Conservation (phyloP, 768 basidiomycete genomes). For the Ramaria sp. region DNA sequence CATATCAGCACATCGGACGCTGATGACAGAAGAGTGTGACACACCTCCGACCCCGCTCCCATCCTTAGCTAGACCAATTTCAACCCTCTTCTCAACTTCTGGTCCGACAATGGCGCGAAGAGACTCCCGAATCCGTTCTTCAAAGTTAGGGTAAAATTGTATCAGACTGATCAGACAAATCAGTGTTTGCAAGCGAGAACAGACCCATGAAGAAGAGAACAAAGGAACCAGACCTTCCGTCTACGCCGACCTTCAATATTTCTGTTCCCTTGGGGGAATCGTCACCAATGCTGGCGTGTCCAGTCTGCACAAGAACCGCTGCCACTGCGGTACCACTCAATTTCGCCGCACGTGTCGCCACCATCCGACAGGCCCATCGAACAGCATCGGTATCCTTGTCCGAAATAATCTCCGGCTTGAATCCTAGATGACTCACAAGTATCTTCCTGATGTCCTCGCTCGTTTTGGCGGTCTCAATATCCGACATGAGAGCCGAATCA, state of each 20-base stretch:
- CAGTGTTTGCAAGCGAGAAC: not conserved
- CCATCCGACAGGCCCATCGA: slow-evolving; percentile 65
- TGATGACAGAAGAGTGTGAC: slow-evolving; percentile 16
- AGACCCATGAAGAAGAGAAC: not conserved
- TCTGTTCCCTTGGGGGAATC: slow-evolving; percentile 30
- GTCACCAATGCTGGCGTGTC: slow-evolving; percentile 43
- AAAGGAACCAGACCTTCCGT: slow-evolving; percentile 59
- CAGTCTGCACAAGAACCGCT: slow-evolving; percentile 74
- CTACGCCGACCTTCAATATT: slow-evolving; percentile 75
- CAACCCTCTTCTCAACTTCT: slow-evolving; percentile 67
- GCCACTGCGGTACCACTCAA: slow-evolving; percentile 85
- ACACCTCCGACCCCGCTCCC: slow-evolving; percentile 95
- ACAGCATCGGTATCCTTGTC: slow-evolving; percentile 53
- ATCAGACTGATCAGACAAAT: slow-evolving; percentile 47
- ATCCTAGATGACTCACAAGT: slow-evolving; percentile 50
- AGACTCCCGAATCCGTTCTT: slow-evolving; percentile 61
- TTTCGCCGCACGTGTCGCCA: slow-evolving; percentile 72
- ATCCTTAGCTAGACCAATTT: slow-evolving; percentile 92
- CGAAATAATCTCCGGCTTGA: slow-evolving; percentile 39
- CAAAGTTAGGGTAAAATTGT: slow-evolving; percentile 86
- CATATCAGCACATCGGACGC: not conserved
- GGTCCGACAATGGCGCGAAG: slow-evolving; percentile 67
- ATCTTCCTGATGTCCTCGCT: slow-evolving; percentile 48
- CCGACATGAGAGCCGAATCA: slow-evolving; percentile 88
- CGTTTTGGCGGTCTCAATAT: slow-evolving; percentile 53